Evolutionary conservation across 2,329 filamentous ascomycete species (phyloP), one percentile per base, ranked within the genome.

Genomic region (Beauveria caledonica): DNA sequence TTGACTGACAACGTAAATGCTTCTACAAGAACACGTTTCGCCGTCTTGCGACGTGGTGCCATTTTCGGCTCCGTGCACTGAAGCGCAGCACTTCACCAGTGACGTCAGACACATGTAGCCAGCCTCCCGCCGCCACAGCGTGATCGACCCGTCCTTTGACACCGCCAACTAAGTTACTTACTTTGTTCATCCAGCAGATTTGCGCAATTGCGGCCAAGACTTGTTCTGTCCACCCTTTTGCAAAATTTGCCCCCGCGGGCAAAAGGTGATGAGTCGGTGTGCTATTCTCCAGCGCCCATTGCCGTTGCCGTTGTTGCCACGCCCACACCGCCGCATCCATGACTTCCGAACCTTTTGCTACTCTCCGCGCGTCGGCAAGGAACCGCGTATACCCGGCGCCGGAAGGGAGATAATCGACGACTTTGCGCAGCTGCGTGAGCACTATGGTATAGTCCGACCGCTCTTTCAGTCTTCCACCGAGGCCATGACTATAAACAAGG

Each of bases 321-420:
- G 11, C 29, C 25, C 13, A 11, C 36, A 8, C 23, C 23, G 15
- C 25, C 25, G 11, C 25, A 45, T 33, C 52, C 54, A 49, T 19
- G 44, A 29, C 52, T 29, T 11, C 44, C 56, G 25, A 19, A 2
- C 11, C 2, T 58, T 58, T 36, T 44, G 40, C 33, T 45, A 46
- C 5, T 51, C 42, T 36, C 57, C 65, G 33, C 50, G 58, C 3
- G 65, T 63, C 21, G 62, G 67, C 29, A 62, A 67, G 17, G 77
- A 78, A 63, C 74, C 77, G 8, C 70, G 77, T 48, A 64, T 79
- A 27, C 69, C 68, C 10, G 71, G 74, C n/a, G 61, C 78, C 5
- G 77, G 73, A 0, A 72, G 70, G 53, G 64, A 74, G 62, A 79
- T 81, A 54, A 70, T 71, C 42, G 74, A 80, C 59, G 78, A 80